phyloP scores from a whole-genome alignment of 2,329 filamentous ascomycete species.

The Pseudogymnoascus sp. region DNA sequence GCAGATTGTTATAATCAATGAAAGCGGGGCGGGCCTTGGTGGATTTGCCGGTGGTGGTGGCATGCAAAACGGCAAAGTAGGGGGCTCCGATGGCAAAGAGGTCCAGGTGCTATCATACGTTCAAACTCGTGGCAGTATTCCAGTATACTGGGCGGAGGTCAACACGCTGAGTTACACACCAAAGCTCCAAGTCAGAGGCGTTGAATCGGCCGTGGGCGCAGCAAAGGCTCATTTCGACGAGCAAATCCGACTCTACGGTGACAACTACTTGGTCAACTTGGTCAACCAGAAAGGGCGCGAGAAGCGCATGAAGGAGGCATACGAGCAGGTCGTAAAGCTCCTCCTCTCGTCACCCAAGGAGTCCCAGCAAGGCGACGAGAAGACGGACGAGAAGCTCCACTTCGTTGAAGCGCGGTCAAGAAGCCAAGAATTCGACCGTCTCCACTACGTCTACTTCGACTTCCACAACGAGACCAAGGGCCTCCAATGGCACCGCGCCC shows the following conservation, averaged over 20 bases:
- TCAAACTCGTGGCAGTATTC: conserved; percentile 92
- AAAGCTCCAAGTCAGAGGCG: conserved; percentile 76
- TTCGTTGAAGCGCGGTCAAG: conserved; percentile 57
- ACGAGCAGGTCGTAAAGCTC: conserved; percentile 78
- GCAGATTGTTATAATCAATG: conserved; percentile 83
- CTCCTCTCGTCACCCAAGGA: conserved; percentile 64
- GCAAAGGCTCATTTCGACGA: conserved; percentile 85
- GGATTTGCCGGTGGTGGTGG: conserved; percentile 72
- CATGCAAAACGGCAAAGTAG: conserved; percentile 65
- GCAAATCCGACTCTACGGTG: conserved; percentile 87
- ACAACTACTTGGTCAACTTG: conserved; percentile 94
- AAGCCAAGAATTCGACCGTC: conserved; percentile 60
- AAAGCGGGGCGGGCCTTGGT: conserved; percentile 62
- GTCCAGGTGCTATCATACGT: conserved; percentile 89
- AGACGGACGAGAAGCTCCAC: conserved; percentile 73
- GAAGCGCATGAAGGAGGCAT: conserved; percentile 80
- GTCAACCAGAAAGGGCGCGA: conserved; percentile 96
- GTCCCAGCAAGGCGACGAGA: conserved; percentile 53
- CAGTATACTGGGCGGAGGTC: conserved; percentile 92
- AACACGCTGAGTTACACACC: conserved; percentile 90
- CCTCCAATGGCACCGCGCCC: conserved; percentile 83
- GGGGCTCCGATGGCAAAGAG: conserved; percentile 55
- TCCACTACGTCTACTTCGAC: conserved; percentile 98
- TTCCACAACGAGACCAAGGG: conserved; percentile 98
- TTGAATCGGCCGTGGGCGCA: conserved; percentile 71